Evolutionary conservation across 768 basidiomycete genomes (phyloP).

Genomic region (Coprinopsis strossmayeri): DNA sequence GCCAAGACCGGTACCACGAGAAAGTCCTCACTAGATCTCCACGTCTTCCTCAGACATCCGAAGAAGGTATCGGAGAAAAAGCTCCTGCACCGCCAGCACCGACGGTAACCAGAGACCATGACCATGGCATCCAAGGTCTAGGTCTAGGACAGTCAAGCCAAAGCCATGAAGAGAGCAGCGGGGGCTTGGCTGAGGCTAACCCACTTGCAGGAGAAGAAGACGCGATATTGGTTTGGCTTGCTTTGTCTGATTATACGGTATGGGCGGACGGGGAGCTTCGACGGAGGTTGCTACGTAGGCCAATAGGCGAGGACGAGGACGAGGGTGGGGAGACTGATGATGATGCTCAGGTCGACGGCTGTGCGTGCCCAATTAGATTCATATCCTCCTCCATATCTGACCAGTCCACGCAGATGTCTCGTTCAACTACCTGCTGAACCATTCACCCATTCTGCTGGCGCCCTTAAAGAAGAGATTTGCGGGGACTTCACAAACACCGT

Average conservation of each 20-base stretch:
- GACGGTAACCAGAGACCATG: neutral
- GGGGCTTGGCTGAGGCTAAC: too few species aligned
- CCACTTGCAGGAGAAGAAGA: slow-evolving; percentile 34
- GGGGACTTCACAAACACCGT: slow-evolving; percentile 33
- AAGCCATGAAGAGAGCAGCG: too few species aligned
- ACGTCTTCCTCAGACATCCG: neutral
- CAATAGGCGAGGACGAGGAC: slow-evolving; percentile 15
- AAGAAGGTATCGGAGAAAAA: slow-evolving; percentile 10
- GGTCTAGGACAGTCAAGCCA: neutral
- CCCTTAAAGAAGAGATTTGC: slow-evolving; percentile 18
- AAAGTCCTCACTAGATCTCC: neutral
- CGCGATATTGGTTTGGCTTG: slow-evolving; percentile 43
- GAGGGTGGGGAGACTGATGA: slow-evolving; percentile 2
- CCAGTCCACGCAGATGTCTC: slow-evolving; percentile 44
- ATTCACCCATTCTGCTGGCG: slow-evolving; percentile 27
- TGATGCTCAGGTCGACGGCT: slow-evolving; percentile 29
- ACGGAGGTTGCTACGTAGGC: slow-evolving; percentile 32
- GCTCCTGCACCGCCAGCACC: neutral
- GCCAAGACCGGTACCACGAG: slow-evolving; percentile 1
- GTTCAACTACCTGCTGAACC: slow-evolving; percentile 43
- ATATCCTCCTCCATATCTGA: neutral
- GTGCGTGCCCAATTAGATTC: slow-evolving; percentile 29
- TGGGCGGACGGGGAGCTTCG: slow-evolving; percentile 58
- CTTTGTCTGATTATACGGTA: slow-evolving; percentile 65
- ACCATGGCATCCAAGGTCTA: neutral